A percentile compares a stretch with the other conserved stretches of the same genome.
Evolutionary conservation across 108 stramenopile species (phyloP).

Genomic region (Chaetoceros tenuissimus): DNA sequence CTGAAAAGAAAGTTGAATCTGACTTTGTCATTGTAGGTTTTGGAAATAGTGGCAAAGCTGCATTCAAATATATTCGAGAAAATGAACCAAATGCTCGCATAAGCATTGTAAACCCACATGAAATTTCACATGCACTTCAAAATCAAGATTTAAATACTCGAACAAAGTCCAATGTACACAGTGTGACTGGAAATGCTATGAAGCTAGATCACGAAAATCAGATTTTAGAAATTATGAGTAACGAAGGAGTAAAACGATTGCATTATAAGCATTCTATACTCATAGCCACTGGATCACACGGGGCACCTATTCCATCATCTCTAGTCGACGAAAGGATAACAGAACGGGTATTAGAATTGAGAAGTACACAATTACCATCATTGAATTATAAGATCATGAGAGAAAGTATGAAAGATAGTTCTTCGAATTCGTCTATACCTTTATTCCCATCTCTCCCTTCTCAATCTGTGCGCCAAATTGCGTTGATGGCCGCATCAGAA

Average conservation of each 20-base stretch:
- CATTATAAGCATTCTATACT: slow-evolving; percentile 63
- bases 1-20: no score
- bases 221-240: slow-evolving; percentile 16
- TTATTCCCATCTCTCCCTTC: slow-evolving; percentile 24
- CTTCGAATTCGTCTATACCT: background rate
- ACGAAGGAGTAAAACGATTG: slow-evolving; percentile 6
- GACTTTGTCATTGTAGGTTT: slow-evolving; percentile 56
- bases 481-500: slow-evolving; percentile 35
- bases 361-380: slow-evolving; percentile 21
- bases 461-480: slow-evolving; percentile 21
- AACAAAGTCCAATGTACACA: slow-evolving; percentile 19
- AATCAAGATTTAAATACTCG: background rate
- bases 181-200: background rate
- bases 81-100: slow-evolving; percentile 39
- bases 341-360: slow-evolving; percentile 52
- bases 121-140: slow-evolving; percentile 3
- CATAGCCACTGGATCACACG: slow-evolving; percentile 69
- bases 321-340: slow-evolving; percentile 40
- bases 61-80: slow-evolving; percentile 23
- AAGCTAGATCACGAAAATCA: slow-evolving; percentile 27
- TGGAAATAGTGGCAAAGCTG: slow-evolving; percentile 47
- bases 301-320: slow-evolving; percentile 63
- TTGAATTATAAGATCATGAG: background rate
- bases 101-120: slow-evolving; percentile 43
- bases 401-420: background rate